Conservation (phyloP, 768 basidiomycete species). For the Trametopsis cervina region DNA sequence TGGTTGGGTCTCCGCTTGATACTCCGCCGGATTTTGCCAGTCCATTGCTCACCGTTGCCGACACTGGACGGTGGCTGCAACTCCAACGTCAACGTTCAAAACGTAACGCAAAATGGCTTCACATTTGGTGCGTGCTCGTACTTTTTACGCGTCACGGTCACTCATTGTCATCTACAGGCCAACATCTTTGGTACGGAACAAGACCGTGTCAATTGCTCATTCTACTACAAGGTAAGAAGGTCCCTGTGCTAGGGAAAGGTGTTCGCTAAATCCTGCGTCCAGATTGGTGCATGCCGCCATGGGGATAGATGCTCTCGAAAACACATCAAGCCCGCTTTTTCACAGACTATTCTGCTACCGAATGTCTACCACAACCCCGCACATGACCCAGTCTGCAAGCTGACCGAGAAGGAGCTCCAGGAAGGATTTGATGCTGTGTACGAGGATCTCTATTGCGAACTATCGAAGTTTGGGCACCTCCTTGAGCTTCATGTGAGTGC, state of each 20-base stretch:
- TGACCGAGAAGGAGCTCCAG: conserved; percentile 82
- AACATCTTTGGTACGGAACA: conserved; percentile 96
- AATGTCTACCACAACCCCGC: conserved; percentile 99
- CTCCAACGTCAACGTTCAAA: too few relatives aligned
- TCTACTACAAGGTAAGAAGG: conserved; percentile 84
- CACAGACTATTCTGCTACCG: conserved; percentile 91
- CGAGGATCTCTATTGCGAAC: conserved; percentile 91
- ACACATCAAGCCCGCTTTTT: conserved; percentile 96
- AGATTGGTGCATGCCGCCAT: conserved; percentile 98
- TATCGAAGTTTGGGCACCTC: conserved; percentile 92
- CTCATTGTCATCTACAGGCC: conserved; percentile 40
- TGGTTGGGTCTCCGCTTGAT: conserved; percentile 9
- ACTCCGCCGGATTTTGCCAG: conserved; percentile 7
- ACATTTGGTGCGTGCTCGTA: conserved; percentile 54
- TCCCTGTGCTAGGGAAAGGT: conserved; percentile 1
- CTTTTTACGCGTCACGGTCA: conserved; percentile 4
- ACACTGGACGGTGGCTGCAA: too few relatives aligned
- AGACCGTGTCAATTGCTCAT: conserved; percentile 96
- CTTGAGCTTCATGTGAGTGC: conserved; percentile 84
- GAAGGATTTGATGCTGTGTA: conserved; percentile 93
- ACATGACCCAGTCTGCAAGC: conserved; percentile 84
- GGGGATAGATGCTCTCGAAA: conserved; percentile 98
- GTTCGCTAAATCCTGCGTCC: conserved; percentile 9
- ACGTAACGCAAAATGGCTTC: conserved; percentile 60
- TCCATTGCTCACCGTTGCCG: too few relatives aligned